Base-by-base conservation (phyloP, 1,284 basidiomycete genomes). In the Puccinia novopanici region DNA sequence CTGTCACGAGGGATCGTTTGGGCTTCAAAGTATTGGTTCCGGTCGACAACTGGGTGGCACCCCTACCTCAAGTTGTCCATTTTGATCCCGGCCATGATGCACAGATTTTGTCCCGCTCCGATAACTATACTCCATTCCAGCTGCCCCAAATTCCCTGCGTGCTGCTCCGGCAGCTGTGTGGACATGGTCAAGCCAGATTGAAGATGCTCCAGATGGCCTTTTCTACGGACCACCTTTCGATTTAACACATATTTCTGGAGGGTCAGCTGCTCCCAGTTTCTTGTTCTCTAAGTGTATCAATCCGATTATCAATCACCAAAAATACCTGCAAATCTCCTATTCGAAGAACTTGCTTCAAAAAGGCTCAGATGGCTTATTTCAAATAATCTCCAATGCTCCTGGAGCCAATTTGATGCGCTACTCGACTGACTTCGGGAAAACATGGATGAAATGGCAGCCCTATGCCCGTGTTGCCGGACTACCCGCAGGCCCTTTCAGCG, bases 341-440 rank as follows among this genome's bases (percentile, higher is more conserved):
- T 89, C 92, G 85, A 88, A 87, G 61, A 87, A 86, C 57, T 88
- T 92, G 1, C 90, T 95, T 84, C 88, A 88, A 27, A 70, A 68
- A 57, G 88, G 89, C 75, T 87, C 89, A 10, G 87, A 89, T 82
- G 87, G 90, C 82, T 93, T 91, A 85, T 90, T 88, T 3, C 55
- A 75, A 50, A 92, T 93, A 85, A 90, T 89, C 2, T 93, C 95
- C 87, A 89, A 89, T 68, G 93, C 93, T 3, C 89, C 89, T 68
- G 94, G 94, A 73, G 93, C 94, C 24, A 93, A 95, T 83, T 90
- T 87, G 87, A 91, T 93, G 88, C 89, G 94, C 67, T 95, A 93
- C 86, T 91, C 92, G 12, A 89, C 90, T 87, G 91, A 95, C 87
- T 95, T 92, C 84, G 93, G 92, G n/a, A 88, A 90, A 86, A 91